Percentiles rank a stretch among this genome's conserved stretches.
phyloP scores from a whole-genome alignment of 805 yeast species.

The Hanseniaspora hatyaiensis region DNA sequence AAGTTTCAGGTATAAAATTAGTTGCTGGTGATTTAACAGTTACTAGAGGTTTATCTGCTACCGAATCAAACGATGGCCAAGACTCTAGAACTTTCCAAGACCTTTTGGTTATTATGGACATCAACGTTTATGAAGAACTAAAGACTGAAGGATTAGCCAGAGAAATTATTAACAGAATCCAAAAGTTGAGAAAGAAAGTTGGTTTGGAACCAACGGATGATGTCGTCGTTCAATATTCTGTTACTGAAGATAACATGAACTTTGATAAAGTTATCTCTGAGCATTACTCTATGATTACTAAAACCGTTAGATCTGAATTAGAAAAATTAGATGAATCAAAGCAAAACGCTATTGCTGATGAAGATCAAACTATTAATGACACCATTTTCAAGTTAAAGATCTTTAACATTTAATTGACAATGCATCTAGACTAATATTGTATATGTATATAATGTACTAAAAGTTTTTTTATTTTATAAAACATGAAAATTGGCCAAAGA shows the following conservation, averaged over 20 bases:
- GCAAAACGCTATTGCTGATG: constrained; percentile 59
- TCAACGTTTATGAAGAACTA: constrained; percentile 74
- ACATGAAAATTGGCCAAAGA: no score
- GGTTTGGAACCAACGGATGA: constrained; percentile 93
- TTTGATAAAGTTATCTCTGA: constrained; percentile 49
- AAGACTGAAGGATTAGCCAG: constrained; percentile 92
- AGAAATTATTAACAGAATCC: constrained; percentile 92
- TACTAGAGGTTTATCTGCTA: constrained; percentile 74
- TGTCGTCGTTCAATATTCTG: constrained; percentile 69
- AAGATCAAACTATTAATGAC: constrained; percentile 74
- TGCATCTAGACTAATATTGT: neutral
- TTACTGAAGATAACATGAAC: constrained; percentile 51
- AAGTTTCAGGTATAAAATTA: constrained; percentile 81
- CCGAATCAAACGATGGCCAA: constrained; percentile 52
- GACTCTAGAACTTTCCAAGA: constrained; percentile 83
- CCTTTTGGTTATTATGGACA: constrained; percentile 80
- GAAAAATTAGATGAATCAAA: constrained; percentile 36
- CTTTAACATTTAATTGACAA: constrained; percentile 38
- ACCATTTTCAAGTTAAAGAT: constrained; percentile 68
- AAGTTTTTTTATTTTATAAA: no score
- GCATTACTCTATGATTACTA: constrained; percentile 59
- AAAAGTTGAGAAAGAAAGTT: constrained; percentile 91
- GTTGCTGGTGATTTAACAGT: constrained; percentile 82
- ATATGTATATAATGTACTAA: neutral
- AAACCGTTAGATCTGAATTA: constrained; percentile 56